Evolutionary conservation across 495 filamentous ascomycete species (phyloP), one percentile per base, ranked within the genome.

Genomic region (Trichoderma parareesei): DNA sequence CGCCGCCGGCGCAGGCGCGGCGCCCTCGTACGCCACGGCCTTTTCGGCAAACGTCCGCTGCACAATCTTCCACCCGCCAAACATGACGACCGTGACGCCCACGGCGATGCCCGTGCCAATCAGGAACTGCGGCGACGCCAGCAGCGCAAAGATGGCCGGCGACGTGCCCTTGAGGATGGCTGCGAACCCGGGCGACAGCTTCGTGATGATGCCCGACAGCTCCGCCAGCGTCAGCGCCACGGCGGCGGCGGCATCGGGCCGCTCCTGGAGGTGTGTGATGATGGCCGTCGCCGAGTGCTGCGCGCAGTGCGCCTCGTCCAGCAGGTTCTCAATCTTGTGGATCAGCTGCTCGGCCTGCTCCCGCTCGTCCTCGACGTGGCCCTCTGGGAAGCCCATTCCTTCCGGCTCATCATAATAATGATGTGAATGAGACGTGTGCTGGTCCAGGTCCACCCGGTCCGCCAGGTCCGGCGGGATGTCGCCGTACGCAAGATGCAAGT

Each of bases 31-130:
- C 60, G 88, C 77, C 71, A 84, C 77, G 38, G 79, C 79, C 64
- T 82, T 79, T 40, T 81, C 79, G 66, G 78, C 77, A 2, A 71
- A 71, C 41, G 71, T 88, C 69, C 87, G 86, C 79, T 96, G 95
- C 77, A 98, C 86, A 71, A 98, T 97, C 79, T 94, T 97, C 83
- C 90, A 97, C 14, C 94, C 94, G 48, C 94, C 94, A 63, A 98
- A 87, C 77, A 94, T 92, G 68, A 98, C 88, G 5, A 98, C 86
- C 0, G 92, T 97, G 14, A 93, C 88, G 14, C 92, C 93, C 0
- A 95, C 85, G 0, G 89, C 92, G 35, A 97, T 85, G 20, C 94
- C 90, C 16, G 90, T 90, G 27, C 93, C 90, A 67, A 98, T 96
- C 42, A 96, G 80, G 71, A 98, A 98, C 71, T 98, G 90, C 16